Evolutionary conservation across 1,139 yeast genomes (phyloP), one percentile per base, ranked within the genome.

Genomic region (Yamadazyma mexicana): DNA sequence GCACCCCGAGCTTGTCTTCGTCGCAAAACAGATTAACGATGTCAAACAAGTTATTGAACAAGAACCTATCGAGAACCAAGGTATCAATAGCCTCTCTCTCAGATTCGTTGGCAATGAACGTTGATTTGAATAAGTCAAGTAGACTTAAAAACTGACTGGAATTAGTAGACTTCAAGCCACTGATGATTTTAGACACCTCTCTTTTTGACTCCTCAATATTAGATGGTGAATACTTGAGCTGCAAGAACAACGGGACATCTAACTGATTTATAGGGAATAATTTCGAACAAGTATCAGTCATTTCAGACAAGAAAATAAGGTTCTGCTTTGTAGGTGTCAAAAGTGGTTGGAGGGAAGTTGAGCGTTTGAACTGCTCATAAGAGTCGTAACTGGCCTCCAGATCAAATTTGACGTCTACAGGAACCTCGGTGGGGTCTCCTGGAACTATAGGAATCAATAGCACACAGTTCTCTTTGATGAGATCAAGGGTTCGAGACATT

Each of bases 221-320:
- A 28, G 51, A 31, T 31, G 43, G 34, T 1, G 46, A 37, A 31
- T 58, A 58, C 33, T 67, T 65, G 31, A 73, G 55, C 9, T 52
- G 40, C 17, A 72, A 52, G 40, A 62, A 71, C 34, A 64, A 62
- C 4, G 52, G 41, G 8, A 76, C 55, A 0, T 78, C 64, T 11
- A 73, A 54, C 32, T 65, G 70, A 40, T 66, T 75, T 17, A 65
- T 60, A 0, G 77, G 69, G 42, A 64, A 70, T 16, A 77, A 57
- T 31, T 61, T 56, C 40, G 69, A 69, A 42, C 77, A 75, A 1
- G 69, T 64, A 9, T 59, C 61, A 8, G 73, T 56, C 14, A 61
- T 56, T 17, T 59, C 55, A 2, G 52, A 47, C 18, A 69, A 51
- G 1, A 46, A 40, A 1, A 50, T 46, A 1, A 68, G 34, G 5